A percentile compares a stretch with the other conserved stretches of the same genome.
phyloP scores from a whole-genome alignment of 768 basidiomycete species.

The Mycena vitilis region DNA sequence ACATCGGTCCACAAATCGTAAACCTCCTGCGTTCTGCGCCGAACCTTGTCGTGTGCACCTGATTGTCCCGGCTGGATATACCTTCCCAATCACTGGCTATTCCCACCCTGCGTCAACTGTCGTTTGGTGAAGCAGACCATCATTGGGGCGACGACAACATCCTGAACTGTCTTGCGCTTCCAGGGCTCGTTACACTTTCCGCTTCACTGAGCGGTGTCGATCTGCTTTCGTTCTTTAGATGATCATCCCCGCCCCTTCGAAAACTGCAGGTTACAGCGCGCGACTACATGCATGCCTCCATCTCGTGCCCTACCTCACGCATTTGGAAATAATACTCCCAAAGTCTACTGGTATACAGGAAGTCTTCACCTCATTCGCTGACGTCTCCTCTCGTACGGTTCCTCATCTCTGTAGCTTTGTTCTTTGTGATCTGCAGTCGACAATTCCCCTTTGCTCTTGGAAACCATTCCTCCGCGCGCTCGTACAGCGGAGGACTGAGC shows the following conservation, averaged over 20 bases:
- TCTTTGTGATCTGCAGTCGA: background rate
- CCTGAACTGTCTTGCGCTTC: background rate
- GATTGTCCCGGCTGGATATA: background rate
- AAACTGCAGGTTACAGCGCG: too few species aligned
- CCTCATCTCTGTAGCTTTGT: background rate
- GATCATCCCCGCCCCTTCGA: background rate
- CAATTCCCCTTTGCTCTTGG: background rate
- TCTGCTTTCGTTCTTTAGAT: background rate
- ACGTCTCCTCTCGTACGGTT: background rate
- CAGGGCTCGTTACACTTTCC: background rate
- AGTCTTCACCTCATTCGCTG: background rate
- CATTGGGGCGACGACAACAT: background rate
- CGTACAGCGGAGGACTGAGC: background rate
- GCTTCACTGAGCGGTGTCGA: too few species aligned
- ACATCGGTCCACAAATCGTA: background rate
- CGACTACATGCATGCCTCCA: background rate
- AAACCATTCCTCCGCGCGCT: background rate
- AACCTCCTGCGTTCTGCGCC: background rate
- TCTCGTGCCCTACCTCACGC: background rate
- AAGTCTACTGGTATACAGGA: too few species aligned
- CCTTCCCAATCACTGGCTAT: background rate
- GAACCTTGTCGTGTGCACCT: background rate
- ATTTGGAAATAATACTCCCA: background rate
- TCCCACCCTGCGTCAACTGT: background rate
- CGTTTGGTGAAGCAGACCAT: background rate